Conservation (phyloP, 2,329 filamentous ascomycete genomes). For the Fusarium albidum region DNA sequence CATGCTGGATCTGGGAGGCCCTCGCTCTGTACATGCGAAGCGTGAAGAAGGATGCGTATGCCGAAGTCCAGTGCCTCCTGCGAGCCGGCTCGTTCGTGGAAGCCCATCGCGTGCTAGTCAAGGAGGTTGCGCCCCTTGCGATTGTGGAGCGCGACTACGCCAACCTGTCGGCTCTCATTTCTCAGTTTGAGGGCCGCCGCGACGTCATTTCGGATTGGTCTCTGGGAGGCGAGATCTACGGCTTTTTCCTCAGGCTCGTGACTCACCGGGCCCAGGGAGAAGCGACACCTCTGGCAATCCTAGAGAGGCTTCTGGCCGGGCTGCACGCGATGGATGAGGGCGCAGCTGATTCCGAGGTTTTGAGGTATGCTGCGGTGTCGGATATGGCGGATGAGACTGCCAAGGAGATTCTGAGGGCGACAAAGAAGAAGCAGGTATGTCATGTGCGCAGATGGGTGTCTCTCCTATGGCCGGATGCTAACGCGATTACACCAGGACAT, state of each 20-base stretch:
- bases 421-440: constrained; percentile 66
- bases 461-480: constrained; percentile 17
- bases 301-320: constrained; percentile 65
- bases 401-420: constrained; percentile 65
- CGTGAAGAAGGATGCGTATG: constrained; percentile 71
- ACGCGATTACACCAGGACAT: constrained; percentile 41
- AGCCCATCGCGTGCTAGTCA: constrained; percentile 84
- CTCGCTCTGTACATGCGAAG: constrained; percentile 84
- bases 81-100: constrained; percentile 78
- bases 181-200: constrained; percentile 72
- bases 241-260: constrained; percentile 64
- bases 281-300: constrained; percentile 51
- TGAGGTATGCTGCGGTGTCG: constrained; percentile 72
- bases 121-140: constrained; percentile 80
- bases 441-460: neutral
- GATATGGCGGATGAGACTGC: constrained; percentile 83
- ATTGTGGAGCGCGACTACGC: constrained; percentile 85
- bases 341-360: constrained; percentile 57
- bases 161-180: constrained; percentile 72
- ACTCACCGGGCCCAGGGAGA: constrained; percentile 53
- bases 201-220: constrained; percentile 76
- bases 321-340: constrained; percentile 63
- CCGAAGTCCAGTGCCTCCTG: constrained; percentile 82
- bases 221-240: constrained; percentile 81
- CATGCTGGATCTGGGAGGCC: constrained; percentile 84